A percentile compares a stretch with the other conserved stretches of the same genome.
phyloP scores from a whole-genome alignment of 1,284 basidiomycete species.

The Golubevia sp. region DNA sequence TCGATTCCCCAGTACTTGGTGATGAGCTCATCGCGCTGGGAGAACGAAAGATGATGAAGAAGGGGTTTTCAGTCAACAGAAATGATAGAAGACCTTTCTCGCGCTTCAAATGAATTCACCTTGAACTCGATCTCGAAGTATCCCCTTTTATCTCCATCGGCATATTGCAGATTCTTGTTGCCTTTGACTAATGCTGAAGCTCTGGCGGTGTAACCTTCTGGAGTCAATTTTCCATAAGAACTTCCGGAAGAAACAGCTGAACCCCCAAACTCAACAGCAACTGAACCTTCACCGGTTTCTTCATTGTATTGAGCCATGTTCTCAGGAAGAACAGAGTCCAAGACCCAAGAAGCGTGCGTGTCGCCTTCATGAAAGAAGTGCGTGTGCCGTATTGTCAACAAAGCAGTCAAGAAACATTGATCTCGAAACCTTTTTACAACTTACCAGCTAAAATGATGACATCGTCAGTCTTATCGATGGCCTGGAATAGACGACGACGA shows the following conservation, averaged over 20 bases:
- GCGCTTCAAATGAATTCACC: too few species aligned
- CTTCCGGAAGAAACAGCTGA: constrained; percentile 33
- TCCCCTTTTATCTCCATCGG: constrained; percentile 70
- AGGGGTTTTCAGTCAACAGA: not conserved
- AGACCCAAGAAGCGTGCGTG: constrained; percentile 23
- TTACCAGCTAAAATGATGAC: constrained; percentile 26
- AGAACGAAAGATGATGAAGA: too few species aligned
- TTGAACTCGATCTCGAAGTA: constrained; percentile 64
- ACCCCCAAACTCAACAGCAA: constrained; percentile 37
- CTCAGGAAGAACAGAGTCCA: too few species aligned
- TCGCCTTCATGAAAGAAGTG: constrained; percentile 9
- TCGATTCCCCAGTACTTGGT: constrained; percentile 71
- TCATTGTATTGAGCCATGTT: constrained; percentile 30
- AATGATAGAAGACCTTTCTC: not conserved
- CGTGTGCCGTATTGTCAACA: not conserved
- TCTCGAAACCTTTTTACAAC: not conserved
- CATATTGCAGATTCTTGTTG: constrained; percentile 71
- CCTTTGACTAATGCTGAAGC: constrained; percentile 62
- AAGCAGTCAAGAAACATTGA: not conserved
- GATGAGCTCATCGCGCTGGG: constrained; percentile 61
- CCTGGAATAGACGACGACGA: constrained; percentile 33
- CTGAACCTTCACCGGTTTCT: constrained; percentile 22
- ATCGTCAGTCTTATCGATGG: constrained; percentile 32
- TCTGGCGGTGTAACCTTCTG: constrained; percentile 58
- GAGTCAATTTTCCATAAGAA: constrained; percentile 58